Conservation (phyloP, 2,329 filamentous ascomycete species). For the Pyricularia grisea region DNA sequence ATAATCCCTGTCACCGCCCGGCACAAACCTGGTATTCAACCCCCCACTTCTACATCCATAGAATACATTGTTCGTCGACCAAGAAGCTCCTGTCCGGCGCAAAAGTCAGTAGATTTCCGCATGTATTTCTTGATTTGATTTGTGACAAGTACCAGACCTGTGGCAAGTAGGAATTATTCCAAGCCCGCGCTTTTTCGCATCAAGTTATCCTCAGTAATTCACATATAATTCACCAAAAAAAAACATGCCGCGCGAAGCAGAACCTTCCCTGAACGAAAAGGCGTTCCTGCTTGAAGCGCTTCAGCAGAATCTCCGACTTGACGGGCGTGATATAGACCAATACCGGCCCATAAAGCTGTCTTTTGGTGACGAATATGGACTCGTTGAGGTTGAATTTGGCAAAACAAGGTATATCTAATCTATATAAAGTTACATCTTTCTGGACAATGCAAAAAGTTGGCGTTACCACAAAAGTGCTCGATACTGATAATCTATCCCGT, state of each 20-base stretch:
- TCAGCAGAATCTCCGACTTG: constrained; percentile 69
- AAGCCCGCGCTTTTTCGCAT: neutral
- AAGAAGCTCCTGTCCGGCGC: neutral
- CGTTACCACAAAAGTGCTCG: neutral
- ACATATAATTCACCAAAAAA: neutral
- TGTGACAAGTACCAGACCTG: neutral
- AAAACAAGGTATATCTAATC: constrained; percentile 63
- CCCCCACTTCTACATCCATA: neutral
- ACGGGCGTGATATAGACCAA: constrained; percentile 73
- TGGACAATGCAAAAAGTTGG: neutral
- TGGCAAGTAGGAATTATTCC: constrained; percentile 1
- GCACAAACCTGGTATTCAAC: constrained; percentile 9
- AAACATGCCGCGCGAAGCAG: constrained; percentile 81
- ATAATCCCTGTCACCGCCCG: constrained; percentile 14
- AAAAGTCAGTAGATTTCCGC: neutral
- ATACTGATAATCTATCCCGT: neutral
- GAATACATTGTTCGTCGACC: neutral
- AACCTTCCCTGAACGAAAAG: constrained; percentile 82
- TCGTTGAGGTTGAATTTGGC: constrained; percentile 77
- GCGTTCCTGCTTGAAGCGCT: constrained; percentile 79
- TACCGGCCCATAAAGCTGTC: constrained; percentile 68
- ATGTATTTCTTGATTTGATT: neutral
- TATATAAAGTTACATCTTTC: neutral
- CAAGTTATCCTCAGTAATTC: neutral
- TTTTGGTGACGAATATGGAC: constrained; percentile 87